A percentile compares a stretch with the other conserved stretches of the same genome.
phyloP scores from a whole-genome alignment of 1,284 basidiomycete species.

The Mycena sp. region DNA sequence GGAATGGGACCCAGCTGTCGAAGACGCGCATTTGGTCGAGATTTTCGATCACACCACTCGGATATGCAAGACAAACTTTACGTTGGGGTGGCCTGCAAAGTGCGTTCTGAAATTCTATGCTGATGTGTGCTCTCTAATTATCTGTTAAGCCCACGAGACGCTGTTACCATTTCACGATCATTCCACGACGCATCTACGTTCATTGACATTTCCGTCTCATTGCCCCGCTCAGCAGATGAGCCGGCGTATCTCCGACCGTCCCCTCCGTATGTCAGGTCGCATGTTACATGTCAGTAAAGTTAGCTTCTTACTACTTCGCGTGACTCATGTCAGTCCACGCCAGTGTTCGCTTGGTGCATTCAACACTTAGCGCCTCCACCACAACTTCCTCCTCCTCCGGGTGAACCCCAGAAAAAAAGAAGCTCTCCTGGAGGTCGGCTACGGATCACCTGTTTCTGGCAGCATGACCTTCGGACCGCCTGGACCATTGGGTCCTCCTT shows the following conservation, averaged over 20 bases:
- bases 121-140: slow-evolving; percentile 11
- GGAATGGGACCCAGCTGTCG: slow-evolving; percentile 94
- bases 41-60: slow-evolving; percentile 88
- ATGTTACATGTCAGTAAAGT: slow-evolving; percentile 74
- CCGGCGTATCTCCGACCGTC: slow-evolving; percentile 93
- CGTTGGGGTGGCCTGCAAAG: slow-evolving; percentile 97
- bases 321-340: slow-evolving; percentile 21
- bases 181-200: slow-evolving; percentile 85
- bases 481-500: slow-evolving; percentile 81
- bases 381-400: slow-evolving; percentile 38
- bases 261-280: slow-evolving; percentile 94
- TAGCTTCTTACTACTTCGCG: slow-evolving; percentile 11
- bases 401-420: slow-evolving; percentile 44
- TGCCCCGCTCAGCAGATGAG: slow-evolving; percentile 92
- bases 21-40: slow-evolving; percentile 85
- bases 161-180: slow-evolving; percentile 91
- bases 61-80: slow-evolving; percentile 90
- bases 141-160: slow-evolving; percentile 80
- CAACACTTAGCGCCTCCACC: slow-evolving; percentile 67
- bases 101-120: slow-evolving; percentile 52
- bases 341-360: slow-evolving; percentile 94
- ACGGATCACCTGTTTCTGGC: slow-evolving; percentile 93
- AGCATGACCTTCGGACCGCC: slow-evolving; percentile 91
- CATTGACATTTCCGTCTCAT: slow-evolving; percentile 94
- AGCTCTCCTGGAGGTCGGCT: slow-evolving; percentile 52